A percentile compares a stretch with the other conserved stretches of the same genome.
These are phyloP conservation scores for Striga asiatica DNA, from an alignment of 257 asterid genomes.

Conservation along the genomic window DNA sequence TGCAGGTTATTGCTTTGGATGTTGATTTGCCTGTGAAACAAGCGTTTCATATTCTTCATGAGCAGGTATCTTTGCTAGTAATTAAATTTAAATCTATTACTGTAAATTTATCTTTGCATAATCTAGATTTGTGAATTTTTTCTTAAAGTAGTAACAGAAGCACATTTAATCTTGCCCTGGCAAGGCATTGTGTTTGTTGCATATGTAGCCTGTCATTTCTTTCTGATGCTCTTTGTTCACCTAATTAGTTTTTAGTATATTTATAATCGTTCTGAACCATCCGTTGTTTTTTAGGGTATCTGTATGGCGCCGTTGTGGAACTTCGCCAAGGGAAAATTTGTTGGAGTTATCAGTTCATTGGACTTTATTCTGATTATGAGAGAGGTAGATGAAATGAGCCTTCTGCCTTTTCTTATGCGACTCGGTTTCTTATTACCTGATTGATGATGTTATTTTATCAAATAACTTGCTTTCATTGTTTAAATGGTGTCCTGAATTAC, in stretches of 20 bases:
- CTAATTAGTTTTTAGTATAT: background rate
- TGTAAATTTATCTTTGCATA: too few relatives aligned
- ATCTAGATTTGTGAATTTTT: background rate
- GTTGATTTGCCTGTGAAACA: conserved; percentile 85
- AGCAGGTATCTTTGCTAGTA: conserved; percentile 49
- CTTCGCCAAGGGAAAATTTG: conserved; percentile 65
- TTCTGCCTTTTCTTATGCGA: background rate
- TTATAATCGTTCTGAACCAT: conserved; percentile 9
- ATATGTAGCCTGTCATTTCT: background rate
- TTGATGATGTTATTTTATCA: background rate
- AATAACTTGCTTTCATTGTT: background rate
- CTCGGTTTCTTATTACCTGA: background rate
- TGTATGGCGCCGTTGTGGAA: conserved; percentile 84
- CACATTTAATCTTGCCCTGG: background rate
- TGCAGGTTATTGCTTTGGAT: conserved; percentile 82
- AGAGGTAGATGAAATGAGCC: conserved; percentile 46
- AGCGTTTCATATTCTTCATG: conserved; percentile 77
- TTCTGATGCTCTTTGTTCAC: conserved; percentile 13
- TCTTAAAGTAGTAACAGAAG: background rate
- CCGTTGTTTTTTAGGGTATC: conserved; percentile 53
- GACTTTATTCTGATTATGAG: conserved; percentile 88
- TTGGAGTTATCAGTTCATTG: conserved; percentile 82
- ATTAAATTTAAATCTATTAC: too few relatives aligned
- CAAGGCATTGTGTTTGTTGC: conserved; percentile 6
- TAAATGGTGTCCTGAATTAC: background rate